Evolutionary conservation across 495 filamentous ascomycete species (phyloP).

Genomic region (Pyrenula massariospora): DNA sequence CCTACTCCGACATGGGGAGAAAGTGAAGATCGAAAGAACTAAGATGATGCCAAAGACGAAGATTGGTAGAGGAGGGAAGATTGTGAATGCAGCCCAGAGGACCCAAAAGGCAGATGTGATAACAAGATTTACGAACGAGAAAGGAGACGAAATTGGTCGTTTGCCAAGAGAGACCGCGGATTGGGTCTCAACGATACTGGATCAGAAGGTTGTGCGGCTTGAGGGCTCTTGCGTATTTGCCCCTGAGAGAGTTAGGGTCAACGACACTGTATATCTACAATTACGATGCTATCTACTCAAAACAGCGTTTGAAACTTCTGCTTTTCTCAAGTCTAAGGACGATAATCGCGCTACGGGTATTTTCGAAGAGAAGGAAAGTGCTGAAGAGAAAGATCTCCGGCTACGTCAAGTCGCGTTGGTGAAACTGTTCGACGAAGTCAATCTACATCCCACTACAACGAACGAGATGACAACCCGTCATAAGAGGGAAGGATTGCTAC

Average conservation of each 20-base stretch:
- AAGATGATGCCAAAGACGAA: conserved; percentile 54
- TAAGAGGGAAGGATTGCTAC: conserved; percentile 69
- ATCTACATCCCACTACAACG: conserved; percentile 57
- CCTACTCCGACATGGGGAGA: conserved; percentile 65
- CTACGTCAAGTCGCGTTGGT: conserved; percentile 79
- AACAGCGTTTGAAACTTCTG: conserved; percentile 54
- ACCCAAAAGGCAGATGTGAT: conserved; percentile 64
- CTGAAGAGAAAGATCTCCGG: conserved; percentile 75
- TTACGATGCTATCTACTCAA: conserved; percentile 65
- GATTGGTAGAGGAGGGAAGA: conserved; percentile 34
- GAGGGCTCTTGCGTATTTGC: conserved; percentile 85
- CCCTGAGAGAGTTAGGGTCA: conserved; percentile 71
- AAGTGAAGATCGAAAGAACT: conserved; percentile 74
- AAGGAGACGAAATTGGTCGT: conserved; percentile 75
- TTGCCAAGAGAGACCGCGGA: conserved; percentile 83
- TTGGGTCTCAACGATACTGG: conserved; percentile 88
- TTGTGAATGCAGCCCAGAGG: conserved; percentile 21
- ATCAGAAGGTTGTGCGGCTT: conserved; percentile 81
- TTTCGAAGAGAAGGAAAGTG: conserved; percentile 75
- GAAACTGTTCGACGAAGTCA: conserved; percentile 80
- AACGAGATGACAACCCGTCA: conserved; percentile 70
- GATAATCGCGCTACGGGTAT: conserved; percentile 61
- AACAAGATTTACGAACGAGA: conserved; percentile 79
- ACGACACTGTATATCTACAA: conserved; percentile 88
- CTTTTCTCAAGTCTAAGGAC: conserved; percentile 41